Conservation (phyloP, 305 asterid genomes). For the Fraxinus platypoda region DNA sequence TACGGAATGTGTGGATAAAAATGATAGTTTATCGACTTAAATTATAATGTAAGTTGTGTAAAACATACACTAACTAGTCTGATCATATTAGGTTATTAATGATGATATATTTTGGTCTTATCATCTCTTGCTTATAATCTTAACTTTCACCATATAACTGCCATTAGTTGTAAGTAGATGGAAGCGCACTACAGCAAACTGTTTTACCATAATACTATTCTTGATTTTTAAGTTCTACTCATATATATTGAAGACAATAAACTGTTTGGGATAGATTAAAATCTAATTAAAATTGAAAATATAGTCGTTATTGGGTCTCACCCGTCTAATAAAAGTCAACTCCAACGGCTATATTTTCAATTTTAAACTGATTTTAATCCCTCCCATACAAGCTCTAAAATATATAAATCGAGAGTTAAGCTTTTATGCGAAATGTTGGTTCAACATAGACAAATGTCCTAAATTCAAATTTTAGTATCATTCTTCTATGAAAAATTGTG, state of each 20-base stretch:
- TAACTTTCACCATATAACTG: neutral
- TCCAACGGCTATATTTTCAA: too few species aligned
- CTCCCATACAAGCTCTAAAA: too few species aligned
- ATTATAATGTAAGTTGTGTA: neutral
- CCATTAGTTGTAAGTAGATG: neutral
- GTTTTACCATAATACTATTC: neutral
- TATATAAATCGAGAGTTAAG: neutral
- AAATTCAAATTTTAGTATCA: neutral
- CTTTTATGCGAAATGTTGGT: neutral
- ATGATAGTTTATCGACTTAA: neutral
- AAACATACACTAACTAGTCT: neutral
- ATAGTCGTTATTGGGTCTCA: too few species aligned
- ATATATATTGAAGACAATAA: neutral
- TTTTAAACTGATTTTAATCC: too few species aligned
- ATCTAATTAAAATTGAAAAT: too few species aligned
- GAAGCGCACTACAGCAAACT: neutral
- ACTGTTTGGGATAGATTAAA: too few species aligned
- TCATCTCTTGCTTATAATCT: neutral
- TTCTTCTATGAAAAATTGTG: neutral
- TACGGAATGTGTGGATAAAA: neutral
- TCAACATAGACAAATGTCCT: neutral
- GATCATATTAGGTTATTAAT: neutral
- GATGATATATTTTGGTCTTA: neutral
- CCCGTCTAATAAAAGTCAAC: too few species aligned
- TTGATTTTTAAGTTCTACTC: neutral